Conservation (phyloP, 345 rosid genomes). For the Brassica rapa region DNA sequence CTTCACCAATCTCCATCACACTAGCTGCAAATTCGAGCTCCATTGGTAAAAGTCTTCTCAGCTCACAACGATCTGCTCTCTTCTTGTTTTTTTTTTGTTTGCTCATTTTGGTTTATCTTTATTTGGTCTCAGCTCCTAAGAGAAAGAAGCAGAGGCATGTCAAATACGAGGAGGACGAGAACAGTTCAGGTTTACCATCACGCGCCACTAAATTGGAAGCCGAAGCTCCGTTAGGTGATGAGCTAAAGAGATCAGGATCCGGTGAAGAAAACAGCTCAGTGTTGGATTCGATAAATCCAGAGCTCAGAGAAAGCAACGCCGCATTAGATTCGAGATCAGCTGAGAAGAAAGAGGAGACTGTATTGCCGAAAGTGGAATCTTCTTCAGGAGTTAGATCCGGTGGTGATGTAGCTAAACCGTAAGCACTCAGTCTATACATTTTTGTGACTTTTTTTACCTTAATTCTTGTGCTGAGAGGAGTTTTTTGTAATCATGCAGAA, state of each 20-base stretch:
- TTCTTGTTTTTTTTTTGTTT: background rate
- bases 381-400: constrained; percentile 33
- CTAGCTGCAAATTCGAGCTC: constrained; percentile 62
- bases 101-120: constrained; percentile 44
- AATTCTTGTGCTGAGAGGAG: background rate
- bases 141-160: constrained; percentile 84
- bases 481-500: constrained; percentile 32
- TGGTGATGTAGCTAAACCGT: constrained; percentile 49
- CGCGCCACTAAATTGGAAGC: constrained; percentile 56
- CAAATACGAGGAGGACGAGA: constrained; percentile 84
- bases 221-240: constrained; percentile 51
- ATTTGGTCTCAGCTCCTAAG: constrained; percentile 72
- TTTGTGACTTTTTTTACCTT: background rate
- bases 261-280: constrained; percentile 48
- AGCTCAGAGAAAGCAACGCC: constrained; percentile 31
- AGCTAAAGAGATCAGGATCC: constrained; percentile 47
- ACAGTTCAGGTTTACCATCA: constrained; percentile 46
- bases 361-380: constrained; percentile 62
- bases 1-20: constrained; percentile 80
- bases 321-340: constrained; percentile 46
- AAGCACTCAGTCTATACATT: constrained; percentile 34
- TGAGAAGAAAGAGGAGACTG: constrained; percentile 56
- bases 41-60: constrained; percentile 52
- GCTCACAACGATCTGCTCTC: constrained; percentile 17
- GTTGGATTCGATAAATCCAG: constrained; percentile 42